Evolutionary conservation across 2,329 filamentous ascomycete genomes (phyloP).

Genomic region (Aureobasidium leucospermi): DNA sequence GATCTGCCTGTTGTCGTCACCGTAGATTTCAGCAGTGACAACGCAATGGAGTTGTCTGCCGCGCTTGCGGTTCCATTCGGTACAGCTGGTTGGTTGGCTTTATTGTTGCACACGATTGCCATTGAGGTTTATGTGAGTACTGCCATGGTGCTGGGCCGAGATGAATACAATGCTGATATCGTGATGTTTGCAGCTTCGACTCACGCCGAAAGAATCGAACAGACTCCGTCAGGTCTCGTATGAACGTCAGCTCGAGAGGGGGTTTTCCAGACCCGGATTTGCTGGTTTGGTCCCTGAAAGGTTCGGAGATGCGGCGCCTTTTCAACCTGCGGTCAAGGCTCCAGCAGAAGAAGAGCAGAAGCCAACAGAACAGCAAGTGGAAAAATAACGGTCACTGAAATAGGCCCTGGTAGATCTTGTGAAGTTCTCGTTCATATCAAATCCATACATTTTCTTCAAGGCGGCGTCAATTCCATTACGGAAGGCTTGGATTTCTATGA

Average conservation of each 20-base stretch:
- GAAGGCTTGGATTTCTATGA: too few relatives aligned
- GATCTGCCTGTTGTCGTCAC: neutral
- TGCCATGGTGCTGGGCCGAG: too few relatives aligned
- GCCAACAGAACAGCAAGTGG: too few relatives aligned
- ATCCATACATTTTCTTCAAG: too few relatives aligned
- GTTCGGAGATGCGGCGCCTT: slow-evolving; percentile 21
- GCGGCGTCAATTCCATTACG: too few relatives aligned
- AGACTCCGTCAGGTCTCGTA: slow-evolving; percentile 50
- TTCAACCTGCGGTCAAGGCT: neutral
- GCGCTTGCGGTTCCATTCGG: slow-evolving; percentile 45
- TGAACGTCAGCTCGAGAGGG: slow-evolving; percentile 48
- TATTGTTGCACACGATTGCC: slow-evolving; percentile 43
- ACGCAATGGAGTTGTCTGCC: slow-evolving; percentile 32
- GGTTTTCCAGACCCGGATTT: slow-evolving; percentile 43
- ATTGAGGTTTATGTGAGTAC: slow-evolving; percentile 21
- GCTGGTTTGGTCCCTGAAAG: slow-evolving; percentile 40
- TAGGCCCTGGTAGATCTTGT: too few relatives aligned
- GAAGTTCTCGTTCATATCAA: too few relatives aligned
- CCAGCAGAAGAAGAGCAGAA: too few relatives aligned
- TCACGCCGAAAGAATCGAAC: slow-evolving; percentile 49
- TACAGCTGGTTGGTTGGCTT: slow-evolving; percentile 46
- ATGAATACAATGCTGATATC: neutral
- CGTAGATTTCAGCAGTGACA: slow-evolving; percentile 12
- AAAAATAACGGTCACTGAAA: too few relatives aligned
- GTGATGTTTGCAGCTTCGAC: slow-evolving; percentile 34